These are phyloP conservation scores for Calonectria pseudoturangicola DNA, from an alignment of 2,329 filamentous ascomycete species.

Conservation along the genomic window DNA sequence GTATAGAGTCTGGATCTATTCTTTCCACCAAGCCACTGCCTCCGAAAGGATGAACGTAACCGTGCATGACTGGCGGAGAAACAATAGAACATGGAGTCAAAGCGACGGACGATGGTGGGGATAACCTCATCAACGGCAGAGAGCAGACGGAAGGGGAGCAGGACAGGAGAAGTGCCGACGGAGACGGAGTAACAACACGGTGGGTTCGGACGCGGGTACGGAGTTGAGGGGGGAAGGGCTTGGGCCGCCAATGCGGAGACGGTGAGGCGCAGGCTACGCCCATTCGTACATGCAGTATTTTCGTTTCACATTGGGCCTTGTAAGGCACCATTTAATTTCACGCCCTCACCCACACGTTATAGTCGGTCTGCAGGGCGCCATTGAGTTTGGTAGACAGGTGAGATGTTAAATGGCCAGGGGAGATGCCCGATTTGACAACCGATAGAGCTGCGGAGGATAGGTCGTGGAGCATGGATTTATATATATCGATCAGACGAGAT, in stretches of 20 bases:
- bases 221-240: conserved; percentile 6
- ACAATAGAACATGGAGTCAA: neutral
- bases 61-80: conserved; percentile 3
- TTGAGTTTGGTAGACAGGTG: neutral
- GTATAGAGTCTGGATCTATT: neutral
- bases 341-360: conserved; percentile 10
- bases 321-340: neutral
- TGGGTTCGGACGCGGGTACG: conserved; percentile 28
- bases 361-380: neutral
- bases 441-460: neutral
- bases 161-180: conserved; percentile 25
- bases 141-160: neutral
- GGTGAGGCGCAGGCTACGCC: conserved; percentile 27
- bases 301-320: neutral
- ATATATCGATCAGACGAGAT: neutral
- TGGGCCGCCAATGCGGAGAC: neutral
- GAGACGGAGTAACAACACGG: conserved; percentile 23
- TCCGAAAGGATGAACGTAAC: neutral
- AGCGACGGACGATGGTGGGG: conserved; percentile 10
- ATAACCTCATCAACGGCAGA: neutral
- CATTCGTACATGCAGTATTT: neutral
- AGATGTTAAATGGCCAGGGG: neutral
- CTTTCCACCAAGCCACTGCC: neutral
- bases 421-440: neutral
- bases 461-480: neutral